Conservation (phyloP, 1,139 yeast species). For the Hemisphaericaspora xylofermentans region DNA sequence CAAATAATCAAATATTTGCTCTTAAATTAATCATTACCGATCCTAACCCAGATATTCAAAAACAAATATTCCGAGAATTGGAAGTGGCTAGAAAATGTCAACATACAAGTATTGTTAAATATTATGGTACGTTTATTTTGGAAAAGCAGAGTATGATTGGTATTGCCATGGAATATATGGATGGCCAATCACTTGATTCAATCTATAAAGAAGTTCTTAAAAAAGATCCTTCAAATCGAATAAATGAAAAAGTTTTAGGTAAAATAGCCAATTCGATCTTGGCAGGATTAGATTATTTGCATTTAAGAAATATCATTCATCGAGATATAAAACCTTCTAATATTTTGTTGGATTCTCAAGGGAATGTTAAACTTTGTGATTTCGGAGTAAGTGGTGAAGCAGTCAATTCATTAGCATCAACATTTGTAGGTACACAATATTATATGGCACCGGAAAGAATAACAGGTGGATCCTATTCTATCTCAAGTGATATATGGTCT, state of each 20-base stretch:
- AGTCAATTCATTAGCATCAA: conserved; percentile 89
- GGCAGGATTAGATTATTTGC: conserved; percentile 81
- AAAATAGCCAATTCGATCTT: conserved; percentile 84
- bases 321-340: conserved; percentile 94
- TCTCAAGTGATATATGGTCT: conserved; percentile 96
- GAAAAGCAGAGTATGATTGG: conserved; percentile 71
- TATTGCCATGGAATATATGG: conserved; percentile 97
- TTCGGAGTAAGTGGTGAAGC: conserved; percentile 99
- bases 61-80: conserved; percentile 82
- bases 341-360: conserved; percentile 68
- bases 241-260: conserved; percentile 90
- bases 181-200: conserved; percentile 86
- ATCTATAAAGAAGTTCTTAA: conserved; percentile 66
- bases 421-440: conserved; percentile 95
- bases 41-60: conserved; percentile 79
- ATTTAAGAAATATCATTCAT: conserved; percentile 84
- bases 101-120: conserved; percentile 82
- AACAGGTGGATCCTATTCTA: conserved; percentile 91
- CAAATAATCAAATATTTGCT: conserved; percentile 65
- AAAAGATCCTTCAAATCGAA: conserved; percentile 72
- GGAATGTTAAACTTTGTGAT: conserved; percentile 90
- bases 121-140: conserved; percentile 87
- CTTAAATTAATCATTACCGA: conserved; percentile 75
- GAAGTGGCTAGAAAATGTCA: conserved; percentile 82
- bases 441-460: conserved; percentile 99